These are phyloP conservation scores for Gymnopilus dilepis DNA, from an alignment of 768 basidiomycete species.

Conservation along the genomic window DNA sequence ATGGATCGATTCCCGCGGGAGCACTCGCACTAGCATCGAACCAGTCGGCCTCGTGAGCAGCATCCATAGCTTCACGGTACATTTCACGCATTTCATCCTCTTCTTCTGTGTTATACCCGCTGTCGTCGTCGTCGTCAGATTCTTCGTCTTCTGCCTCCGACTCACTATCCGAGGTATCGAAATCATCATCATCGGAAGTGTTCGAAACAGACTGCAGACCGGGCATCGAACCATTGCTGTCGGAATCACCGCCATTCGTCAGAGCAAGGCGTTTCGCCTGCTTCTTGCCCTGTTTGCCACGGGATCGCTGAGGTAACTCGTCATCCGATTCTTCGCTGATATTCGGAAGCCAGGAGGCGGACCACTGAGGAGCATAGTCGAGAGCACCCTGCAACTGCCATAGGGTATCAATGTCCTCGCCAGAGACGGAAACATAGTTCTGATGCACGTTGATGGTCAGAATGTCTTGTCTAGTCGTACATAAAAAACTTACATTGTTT, in stretches of 20 bases:
- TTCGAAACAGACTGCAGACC: conserved; percentile 69
- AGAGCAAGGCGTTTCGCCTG: conserved; percentile 30
- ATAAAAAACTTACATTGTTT: conserved; percentile 58
- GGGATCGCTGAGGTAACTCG: conserved; percentile 28
- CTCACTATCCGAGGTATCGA: conserved; percentile 41
- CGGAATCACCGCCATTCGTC: conserved; percentile 54
- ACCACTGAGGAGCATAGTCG: conserved; percentile 64
- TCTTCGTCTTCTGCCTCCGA: conserved; percentile 43
- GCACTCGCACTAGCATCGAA: conserved; percentile 48
- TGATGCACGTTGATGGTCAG: too few species aligned
- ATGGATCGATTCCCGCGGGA: conserved; percentile 47
- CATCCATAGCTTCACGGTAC: conserved; percentile 76
- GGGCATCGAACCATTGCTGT: conserved; percentile 65
- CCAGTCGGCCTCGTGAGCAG: conserved; percentile 63
- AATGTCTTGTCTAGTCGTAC: too few species aligned
- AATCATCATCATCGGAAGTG: conserved; percentile 52
- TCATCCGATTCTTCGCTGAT: conserved; percentile 34
- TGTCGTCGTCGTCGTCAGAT: conserved; percentile 43
- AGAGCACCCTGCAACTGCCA: conserved; percentile 66
- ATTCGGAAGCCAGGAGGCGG: conserved; percentile 40
- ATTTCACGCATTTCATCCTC: conserved; percentile 69
- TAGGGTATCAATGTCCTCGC: conserved; percentile 61
- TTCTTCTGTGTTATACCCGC: conserved; percentile 63
- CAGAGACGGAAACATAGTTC: conserved; percentile 63
- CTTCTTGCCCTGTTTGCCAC: conserved; percentile 38